phyloP scores from a whole-genome alignment of 768 basidiomycete genomes.

The Boletales sp. region DNA sequence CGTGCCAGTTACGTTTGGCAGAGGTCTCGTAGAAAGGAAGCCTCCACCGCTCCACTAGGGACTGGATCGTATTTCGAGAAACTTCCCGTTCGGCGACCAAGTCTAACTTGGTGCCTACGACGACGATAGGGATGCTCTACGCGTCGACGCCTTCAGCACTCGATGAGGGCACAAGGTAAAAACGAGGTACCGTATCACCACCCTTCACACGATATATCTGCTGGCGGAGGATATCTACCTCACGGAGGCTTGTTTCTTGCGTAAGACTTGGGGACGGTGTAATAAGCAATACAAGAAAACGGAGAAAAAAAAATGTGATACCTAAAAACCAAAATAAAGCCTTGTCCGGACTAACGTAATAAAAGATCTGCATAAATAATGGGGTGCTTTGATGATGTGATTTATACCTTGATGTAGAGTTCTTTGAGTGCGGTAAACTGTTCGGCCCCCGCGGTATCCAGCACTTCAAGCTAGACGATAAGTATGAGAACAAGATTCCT shows the following conservation, averaged over 20 bases:
- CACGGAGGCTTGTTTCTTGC: conserved; percentile 75
- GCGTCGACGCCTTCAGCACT: conserved; percentile 6
- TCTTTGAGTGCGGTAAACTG: conserved; percentile 81
- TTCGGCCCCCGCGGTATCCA: conserved; percentile 85
- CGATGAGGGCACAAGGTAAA: background rate
- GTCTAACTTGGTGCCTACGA: conserved; percentile 86
- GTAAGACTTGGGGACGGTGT: conserved; percentile 51
- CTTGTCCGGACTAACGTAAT: conserved; percentile 53
- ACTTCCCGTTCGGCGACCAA: conserved; percentile 80
- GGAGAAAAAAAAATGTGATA: conserved; percentile 14
- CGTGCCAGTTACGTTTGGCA: conserved; percentile 82
- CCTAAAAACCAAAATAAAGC: conserved; percentile 85
- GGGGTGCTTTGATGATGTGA: background rate
- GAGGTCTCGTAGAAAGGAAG: conserved; percentile 85
- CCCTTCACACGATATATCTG: conserved; percentile 81
- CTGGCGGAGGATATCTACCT: conserved; percentile 75
- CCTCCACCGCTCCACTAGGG: conserved; percentile 61
- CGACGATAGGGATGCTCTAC: conserved; percentile 71
- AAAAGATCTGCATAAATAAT: background rate
- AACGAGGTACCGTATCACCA: conserved; percentile 49
- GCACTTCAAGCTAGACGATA: conserved; percentile 60
- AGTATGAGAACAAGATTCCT: conserved; percentile 12
- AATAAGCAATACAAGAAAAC: background rate
- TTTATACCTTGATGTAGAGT: conserved; percentile 69
- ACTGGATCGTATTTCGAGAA: conserved; percentile 56